Evolutionary conservation across 306 rosid species (phyloP), one percentile per base, ranked within the genome.

Genomic region (Cucumis cinereus): DNA sequence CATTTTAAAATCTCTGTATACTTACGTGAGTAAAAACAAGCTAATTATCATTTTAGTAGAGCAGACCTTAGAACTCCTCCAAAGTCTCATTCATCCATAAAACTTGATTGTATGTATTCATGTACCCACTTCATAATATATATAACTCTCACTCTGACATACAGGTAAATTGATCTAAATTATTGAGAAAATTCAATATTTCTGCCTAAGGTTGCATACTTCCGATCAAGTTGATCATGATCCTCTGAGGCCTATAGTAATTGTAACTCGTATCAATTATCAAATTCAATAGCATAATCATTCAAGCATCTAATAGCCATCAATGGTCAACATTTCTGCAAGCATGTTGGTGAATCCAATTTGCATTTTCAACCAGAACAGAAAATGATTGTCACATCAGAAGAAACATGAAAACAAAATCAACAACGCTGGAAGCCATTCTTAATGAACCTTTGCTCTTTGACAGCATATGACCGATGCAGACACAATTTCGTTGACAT

Each of bases 391-490:
- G 36, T 49, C 64, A 78, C 20, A 49, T 77, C 62, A 57, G 52
- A 40, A 53, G 69, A 77, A 79, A 61, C 8, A 82, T 40, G 72
- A 58, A 35, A 79, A 36, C 56, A 75, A 58, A 79, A 17, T 45
- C 59, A 70, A 62, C 71, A 81, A 73, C 58, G 45, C 73, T 49
- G 78, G 75, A 64, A 57, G 43, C 78, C 40, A 73, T 62, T 54
- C 40, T 17, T 82, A 74, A 83, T 88, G 81, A 76, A 94, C 99
- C 98, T 94, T 92, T 56, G 87, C 96, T 88, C 84, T 86, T 75
- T 82, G 87, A 88, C 98, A 94, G 82, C 91, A 85, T 81, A 94
- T 81, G 77, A 94, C 80, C 55, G 99, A 94, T 84, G 99, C 99
- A 53, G 98, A 90, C 82, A 92, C 89, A 83, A 94, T 88, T 86